Evolutionary conservation across 495 filamentous ascomycete genomes (phyloP), one percentile per base, ranked within the genome.

Genomic region (Hypoxylon subgilvum): DNA sequence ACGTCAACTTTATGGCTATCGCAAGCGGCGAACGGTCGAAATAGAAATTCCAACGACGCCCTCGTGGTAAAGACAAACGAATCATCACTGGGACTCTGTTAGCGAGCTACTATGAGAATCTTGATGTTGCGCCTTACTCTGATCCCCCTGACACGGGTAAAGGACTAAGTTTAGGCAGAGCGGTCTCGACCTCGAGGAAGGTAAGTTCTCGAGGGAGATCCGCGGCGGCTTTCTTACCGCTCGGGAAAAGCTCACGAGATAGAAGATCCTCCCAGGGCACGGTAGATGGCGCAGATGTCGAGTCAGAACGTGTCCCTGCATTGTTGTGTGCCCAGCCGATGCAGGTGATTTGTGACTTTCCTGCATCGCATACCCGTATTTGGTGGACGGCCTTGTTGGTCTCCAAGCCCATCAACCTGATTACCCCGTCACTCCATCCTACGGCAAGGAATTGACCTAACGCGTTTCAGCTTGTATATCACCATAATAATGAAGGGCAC

Each of bases 151-250:
- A 74, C 23, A 71, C 69, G 9, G 84, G 84, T 25, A 96, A 68
- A 1, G 84, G 80, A 69, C 88, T 89, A 47, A 95, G 74, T 68
- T 88, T 93, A 0, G 92, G 92, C 28, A 96, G 71, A 22, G 87
- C 85, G n/a, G 75, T 84, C 52, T 92, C 90, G 16, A 92, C 80
- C 67, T 96, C 92, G 38, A 95, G 68, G 52, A 88, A 80, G 5
- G 87, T 85, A 25, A 96, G 77, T 57, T 92, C 87, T 31, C 87
- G 76, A 1, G 91, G 90, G n/a, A 96, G 72, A 67, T 93, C 84
- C 39, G 82, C 64, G 12, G 70, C 63, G 1, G 67, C 56, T 32
- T 57, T 65, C 31, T 53, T 67, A 16, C 46, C 54, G 31, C 32
- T 43, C 2, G 51, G 55, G 8, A 67, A 49, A 13, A 70, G 16